Base-by-base conservation (phyloP, 768 basidiomycete genomes). In the Leucosporidium yakuticum region DNA sequence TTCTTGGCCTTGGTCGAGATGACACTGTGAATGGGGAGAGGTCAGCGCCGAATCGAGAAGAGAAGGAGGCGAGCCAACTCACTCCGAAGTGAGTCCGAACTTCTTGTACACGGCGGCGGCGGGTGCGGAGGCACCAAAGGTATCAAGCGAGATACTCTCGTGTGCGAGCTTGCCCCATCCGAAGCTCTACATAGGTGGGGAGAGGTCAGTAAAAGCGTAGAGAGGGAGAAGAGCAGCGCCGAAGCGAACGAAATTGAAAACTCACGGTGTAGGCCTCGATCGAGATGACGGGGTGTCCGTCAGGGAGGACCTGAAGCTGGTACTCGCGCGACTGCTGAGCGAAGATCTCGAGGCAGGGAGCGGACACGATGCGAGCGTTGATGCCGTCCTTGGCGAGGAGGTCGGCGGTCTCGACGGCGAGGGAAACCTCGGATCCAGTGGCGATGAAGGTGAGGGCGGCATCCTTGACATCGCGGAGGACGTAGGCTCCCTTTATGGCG, bases 131-230 rank as follows among this genome's bases (percentile, higher is more conserved):
- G 90, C 86, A 77, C 92, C 92, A 88, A 89, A 96, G 44, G 82
- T 83, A 47, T 78, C 77, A 81, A 81, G 74, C 64, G 79, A 80
- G 65, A 78, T 77, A 75, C 78, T 85, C 81, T 94, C 91, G 77
- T 95, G 92, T 73, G 87, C 87, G 82, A 90, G 91, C 80, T 87
- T 88, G 69, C 85, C 83, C 93, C 93, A 96, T 73, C 91, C 91
- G 74, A 84, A 81, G 56, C 90, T 90, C 78, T 34, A 5, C 29
- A 44, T 29, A 58, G n/a, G 39, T 69, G 36, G 74, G 19, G 62
- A n/a, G 54, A 59, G 68, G 62, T 15, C 23, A 17, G 58, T 56
- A 9, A 34, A 59, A 39, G 36, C 49, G 25, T 25, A 60, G 21
- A 68, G 63, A 29, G 21, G 20, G 14, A 51, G 19, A 47, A 25